Percentiles rank a stretch among this genome's conserved stretches.
These are phyloP conservation scores for Fraxinus paxiana DNA, from an alignment of 305 asterid species.

Conservation along the genomic window DNA sequence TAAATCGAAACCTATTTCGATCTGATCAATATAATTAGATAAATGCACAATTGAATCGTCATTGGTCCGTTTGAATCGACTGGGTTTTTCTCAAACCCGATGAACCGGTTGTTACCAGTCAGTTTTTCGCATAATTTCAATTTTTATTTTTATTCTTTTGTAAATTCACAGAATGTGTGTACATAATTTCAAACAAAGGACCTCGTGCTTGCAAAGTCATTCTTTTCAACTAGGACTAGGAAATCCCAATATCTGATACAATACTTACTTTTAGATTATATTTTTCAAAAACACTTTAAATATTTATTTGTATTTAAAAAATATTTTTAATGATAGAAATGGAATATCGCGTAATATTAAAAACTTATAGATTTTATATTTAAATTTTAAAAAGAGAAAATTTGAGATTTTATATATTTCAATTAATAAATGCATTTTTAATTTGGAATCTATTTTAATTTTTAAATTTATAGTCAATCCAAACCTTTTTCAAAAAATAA, in stretches of 20 bases:
- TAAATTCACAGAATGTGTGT: not conserved
- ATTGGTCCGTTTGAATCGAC: not conserved
- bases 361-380: not conserved
- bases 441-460: not conserved
- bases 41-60: not conserved
- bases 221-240: not conserved
- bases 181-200: not conserved
- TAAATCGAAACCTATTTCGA: not conserved
- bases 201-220: not conserved
- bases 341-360: not conserved
- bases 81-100: not conserved
- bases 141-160: too few relatives aligned
- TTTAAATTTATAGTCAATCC: not conserved
- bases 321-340: not conserved
- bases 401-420: not conserved
- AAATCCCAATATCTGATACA: not conserved
- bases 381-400: too few relatives aligned
- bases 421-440: too few relatives aligned
- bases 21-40: not conserved
- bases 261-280: not conserved
- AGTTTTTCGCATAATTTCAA: not conserved
- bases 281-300: not conserved
- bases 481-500: too few relatives aligned
- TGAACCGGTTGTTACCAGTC: not conserved
- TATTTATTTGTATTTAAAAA: not conserved